These are phyloP conservation scores for Fusarium fracticaudum DNA, from an alignment of 2,329 filamentous ascomycete species.

Conservation along the genomic window DNA sequence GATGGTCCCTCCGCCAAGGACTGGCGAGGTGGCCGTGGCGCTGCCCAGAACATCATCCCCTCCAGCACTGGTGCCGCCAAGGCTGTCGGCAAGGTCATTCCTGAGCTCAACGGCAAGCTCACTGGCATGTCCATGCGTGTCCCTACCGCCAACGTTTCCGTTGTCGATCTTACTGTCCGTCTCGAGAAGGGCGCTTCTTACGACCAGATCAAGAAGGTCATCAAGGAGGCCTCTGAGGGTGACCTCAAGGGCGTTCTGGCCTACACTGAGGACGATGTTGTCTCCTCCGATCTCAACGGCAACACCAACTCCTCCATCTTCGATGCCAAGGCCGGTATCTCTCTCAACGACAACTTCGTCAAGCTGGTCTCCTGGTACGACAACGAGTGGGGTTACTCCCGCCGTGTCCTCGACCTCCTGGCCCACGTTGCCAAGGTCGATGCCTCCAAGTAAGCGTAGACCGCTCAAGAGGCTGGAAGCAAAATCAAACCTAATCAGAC, in stretches of 20 bases:
- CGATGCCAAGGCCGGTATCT: slow-evolving; percentile 98
- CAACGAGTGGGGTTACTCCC: slow-evolving; percentile 99
- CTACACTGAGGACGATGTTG: slow-evolving; percentile 97
- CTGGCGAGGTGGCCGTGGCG: slow-evolving; percentile 98
- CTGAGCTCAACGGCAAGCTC: slow-evolving; percentile 97
- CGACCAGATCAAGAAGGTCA: slow-evolving; percentile 90
- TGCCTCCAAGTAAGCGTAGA: slow-evolving; percentile 59
- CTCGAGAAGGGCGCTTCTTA: slow-evolving; percentile 89
- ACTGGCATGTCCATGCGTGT: slow-evolving; percentile 99
- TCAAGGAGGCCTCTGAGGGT: slow-evolving; percentile 89
- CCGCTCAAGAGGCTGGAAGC: slow-evolving; percentile 34
- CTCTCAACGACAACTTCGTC: slow-evolving; percentile 97
- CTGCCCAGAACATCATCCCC: slow-evolving; percentile 99
- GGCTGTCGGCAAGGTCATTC: slow-evolving; percentile 99
- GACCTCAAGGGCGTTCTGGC: slow-evolving; percentile 89
- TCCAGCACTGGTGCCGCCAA: slow-evolving; percentile 99
- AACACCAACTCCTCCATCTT: slow-evolving; percentile 97
- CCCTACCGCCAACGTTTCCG: slow-evolving; percentile 97
- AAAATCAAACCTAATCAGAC: slow-evolving; percentile 40
- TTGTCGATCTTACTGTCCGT: slow-evolving; percentile 95
- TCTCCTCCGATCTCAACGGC: slow-evolving; percentile 94
- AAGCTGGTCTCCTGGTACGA: slow-evolving; percentile 99
- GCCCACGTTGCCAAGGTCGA: slow-evolving; percentile 84
- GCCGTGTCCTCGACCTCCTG: slow-evolving; percentile 87
- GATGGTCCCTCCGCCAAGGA: slow-evolving; percentile 98